Evolutionary conservation across 169 alveolate genomes (phyloP).

Genomic region (Perkinsus chesapeaki): DNA sequence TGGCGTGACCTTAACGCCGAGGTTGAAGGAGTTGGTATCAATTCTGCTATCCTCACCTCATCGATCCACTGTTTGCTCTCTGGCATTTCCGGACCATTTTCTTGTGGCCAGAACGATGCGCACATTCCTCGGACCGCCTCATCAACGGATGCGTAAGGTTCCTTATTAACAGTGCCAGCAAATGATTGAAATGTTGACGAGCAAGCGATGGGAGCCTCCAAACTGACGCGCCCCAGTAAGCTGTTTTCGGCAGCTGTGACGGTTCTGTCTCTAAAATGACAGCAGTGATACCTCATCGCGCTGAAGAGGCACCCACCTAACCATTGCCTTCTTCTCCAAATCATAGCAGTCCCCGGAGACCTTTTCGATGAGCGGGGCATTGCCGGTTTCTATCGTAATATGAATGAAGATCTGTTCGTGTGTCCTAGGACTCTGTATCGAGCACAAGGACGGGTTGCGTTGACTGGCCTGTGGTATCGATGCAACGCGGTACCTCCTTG

Average conservation of each 20-base stretch:
- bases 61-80: not conserved
- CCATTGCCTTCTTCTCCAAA: not conserved
- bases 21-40: no score
- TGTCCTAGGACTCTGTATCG: not conserved
- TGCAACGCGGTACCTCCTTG: not conserved
- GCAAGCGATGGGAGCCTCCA: not conserved
- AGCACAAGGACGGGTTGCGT: not conserved
- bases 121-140: not conserved
- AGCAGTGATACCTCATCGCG: not conserved
- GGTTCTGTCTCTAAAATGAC: not conserved
- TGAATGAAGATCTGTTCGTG: not conserved
- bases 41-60: not conserved
- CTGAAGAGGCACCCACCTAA: not conserved
- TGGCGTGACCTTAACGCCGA: no score
- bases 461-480: not conserved
- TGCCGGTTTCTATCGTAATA: not conserved
- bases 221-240: not conserved
- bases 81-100: not conserved
- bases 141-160: not conserved
- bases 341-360: not conserved
- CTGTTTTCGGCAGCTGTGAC: not conserved
- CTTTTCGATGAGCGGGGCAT: not conserved
- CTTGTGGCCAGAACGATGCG: not conserved
- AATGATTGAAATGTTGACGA: not conserved
- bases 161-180: not conserved